Base-by-base conservation (phyloP, 2,329 filamentous ascomycete genomes). In the Calonectria fujianensis region DNA sequence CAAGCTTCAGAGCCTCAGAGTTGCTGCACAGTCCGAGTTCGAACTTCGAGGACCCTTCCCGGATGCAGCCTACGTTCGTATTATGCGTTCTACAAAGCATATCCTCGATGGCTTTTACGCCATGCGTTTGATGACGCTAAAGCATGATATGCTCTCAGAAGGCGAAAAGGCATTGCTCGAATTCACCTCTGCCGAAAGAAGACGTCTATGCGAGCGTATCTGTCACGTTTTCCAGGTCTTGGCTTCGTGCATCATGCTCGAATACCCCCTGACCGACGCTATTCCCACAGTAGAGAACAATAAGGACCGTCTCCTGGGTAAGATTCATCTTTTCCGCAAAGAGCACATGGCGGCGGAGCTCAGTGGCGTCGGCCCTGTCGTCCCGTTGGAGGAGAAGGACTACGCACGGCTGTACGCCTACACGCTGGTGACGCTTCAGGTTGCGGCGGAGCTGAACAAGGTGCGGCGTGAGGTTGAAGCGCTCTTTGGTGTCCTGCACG, bases 391-490 rank as follows among this genome's bases (percentile, higher is more conserved):
- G 76, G 94, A 96, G 83, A 91, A 92, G 76, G 97, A 99, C 82
- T 98, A 97, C 83, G 96, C 96, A 76, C 87, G 98, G 78, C 86
- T 98, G 54, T 99, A 98, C 86, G 96, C 96, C 24, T 99, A 98
- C 86, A 95, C 91, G 3, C 86, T 94, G 57, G 91, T 94, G 63
- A 93, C 92, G 10, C 89, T 91, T 54, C 92, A 93, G 83, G 89
- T 94, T 29, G 91, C 91, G 1, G 91, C 92, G 70, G 92, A 94
- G 84, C 85, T 94, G 57, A 88, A 89, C 82, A 88, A 88, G 52
- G 90, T 93, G 31, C 89, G 91, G 78, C 87, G 83, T 75, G 92
- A 93, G 82, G 88, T 94, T 67, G 92, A 93, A 83, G 86, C 85
- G 0, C 78, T 94, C 39, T 94, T 92, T 86, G 92, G 92, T 18